Percentiles rank a stretch among this genome's conserved stretches.
phyloP scores from a whole-genome alignment of 2,329 filamentous ascomycete genomes.

The Coleophoma cylindrospora region DNA sequence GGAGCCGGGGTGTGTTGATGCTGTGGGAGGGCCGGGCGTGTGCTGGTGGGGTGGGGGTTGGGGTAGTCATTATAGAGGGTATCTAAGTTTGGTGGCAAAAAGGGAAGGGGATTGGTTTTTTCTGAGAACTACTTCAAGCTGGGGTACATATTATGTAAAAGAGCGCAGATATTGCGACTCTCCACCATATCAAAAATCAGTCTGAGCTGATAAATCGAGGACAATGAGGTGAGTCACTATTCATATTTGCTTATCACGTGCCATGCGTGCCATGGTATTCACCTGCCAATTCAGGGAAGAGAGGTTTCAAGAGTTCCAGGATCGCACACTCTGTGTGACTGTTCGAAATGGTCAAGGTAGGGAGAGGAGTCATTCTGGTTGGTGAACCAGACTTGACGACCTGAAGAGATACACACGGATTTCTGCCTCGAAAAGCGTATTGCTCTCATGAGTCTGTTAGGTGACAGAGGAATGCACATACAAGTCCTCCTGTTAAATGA shows the following conservation, averaged over 20 bases:
- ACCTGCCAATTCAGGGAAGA: too few species aligned
- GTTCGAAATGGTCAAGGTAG: too few species aligned
- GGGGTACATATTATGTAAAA: background rate
- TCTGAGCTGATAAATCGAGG: background rate
- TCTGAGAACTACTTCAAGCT: background rate
- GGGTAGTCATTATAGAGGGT: background rate
- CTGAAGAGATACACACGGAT: too few species aligned
- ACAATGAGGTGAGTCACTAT: background rate
- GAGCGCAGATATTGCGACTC: background rate
- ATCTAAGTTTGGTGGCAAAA: background rate
- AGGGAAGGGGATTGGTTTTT: background rate
- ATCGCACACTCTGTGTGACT: too few species aligned
- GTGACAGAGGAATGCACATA: too few species aligned
- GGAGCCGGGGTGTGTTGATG: slow-evolving; percentile 5
- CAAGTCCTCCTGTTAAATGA: too few species aligned
- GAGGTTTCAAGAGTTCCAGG: too few species aligned
- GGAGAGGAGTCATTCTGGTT: too few species aligned
- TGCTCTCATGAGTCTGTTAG: too few species aligned
- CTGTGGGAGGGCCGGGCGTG: slow-evolving; percentile 4
- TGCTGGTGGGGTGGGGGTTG: background rate
- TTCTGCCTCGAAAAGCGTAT: too few species aligned
- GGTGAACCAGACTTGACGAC: too few species aligned
- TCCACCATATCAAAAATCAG: background rate
- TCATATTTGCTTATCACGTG: background rate
- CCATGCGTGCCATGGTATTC: too few species aligned